Base-by-base conservation (phyloP, 2,329 filamentous ascomycete genomes). In the Neopestalotiopsis sp. region DNA sequence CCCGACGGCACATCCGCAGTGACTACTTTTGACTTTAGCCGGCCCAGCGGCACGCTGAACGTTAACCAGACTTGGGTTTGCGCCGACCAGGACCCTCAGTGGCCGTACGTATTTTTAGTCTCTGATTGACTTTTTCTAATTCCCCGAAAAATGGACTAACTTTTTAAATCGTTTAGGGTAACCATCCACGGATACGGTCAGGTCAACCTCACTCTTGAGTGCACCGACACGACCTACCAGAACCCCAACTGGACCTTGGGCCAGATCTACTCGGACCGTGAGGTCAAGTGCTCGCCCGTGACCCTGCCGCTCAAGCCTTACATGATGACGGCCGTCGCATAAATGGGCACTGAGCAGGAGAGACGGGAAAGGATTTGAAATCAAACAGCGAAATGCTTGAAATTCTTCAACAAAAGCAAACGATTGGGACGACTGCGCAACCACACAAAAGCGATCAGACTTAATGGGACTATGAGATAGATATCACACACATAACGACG, bases 11-110 rank as follows among this genome's bases (percentile, higher is more conserved):
- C 73, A 2, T 72, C 70, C n/a, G 66, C 66, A 14, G 56, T 5
- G 71, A 69, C 14, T 67, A 71, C 66, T 0, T 88, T 88, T 70
- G 79, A 79, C 66, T 88, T 81, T 71, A 80, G 74, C 74, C 74
- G 79, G 13, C 77, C 82, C 4, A 72, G 72, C 34, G 74, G 76
- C 6, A 69, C 76, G 66, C 74, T 88, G 63, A 72, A 75, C 42
- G 70, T 87, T 70, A 84, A 85, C 76, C 85, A 88, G 79, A 83
- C 79, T 3, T 88, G 86, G 86, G 73, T 71, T 9, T 88, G 86
- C 76, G 71, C 73, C 59, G 81, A 83, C 38, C 40, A 70, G 14
- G 82, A 85, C 69, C 76, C 79, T 0, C 56, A 77, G 68, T 81
- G 77, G 61, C 80, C 81, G 79, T 82, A 71, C 75, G 79, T 77